A percentile compares a stretch with the other conserved stretches of the same genome.
phyloP scores from a whole-genome alignment of 257 asterid genomes.

The Gynochthodes officinalis region DNA sequence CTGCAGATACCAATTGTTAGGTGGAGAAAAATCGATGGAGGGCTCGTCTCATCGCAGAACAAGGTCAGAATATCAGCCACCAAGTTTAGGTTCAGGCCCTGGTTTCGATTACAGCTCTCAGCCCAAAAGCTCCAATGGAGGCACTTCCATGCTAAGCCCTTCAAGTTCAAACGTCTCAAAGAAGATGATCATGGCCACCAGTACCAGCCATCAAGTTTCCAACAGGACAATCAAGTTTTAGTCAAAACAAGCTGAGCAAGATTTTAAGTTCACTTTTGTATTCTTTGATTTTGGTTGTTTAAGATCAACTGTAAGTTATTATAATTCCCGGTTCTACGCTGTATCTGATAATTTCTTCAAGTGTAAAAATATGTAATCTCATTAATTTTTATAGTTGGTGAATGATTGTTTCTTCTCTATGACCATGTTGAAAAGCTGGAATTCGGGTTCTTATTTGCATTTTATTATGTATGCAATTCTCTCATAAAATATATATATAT shows the following conservation, averaged over 20 bases:
- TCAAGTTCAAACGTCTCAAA: constrained; percentile 24
- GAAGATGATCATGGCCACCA: constrained; percentile 14
- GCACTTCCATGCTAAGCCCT: constrained; percentile 21
- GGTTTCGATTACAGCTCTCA: constrained; percentile 17
- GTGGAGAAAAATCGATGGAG: constrained; percentile 24
- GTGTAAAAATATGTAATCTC: neutral
- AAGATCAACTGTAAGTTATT: neutral
- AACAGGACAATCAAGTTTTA: constrained; percentile 2
- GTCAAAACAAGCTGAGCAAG: neutral
- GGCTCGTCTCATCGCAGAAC: constrained; percentile 50
- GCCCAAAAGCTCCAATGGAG: constrained; percentile 24
- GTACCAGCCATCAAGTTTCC: neutral
- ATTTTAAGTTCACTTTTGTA: no score
- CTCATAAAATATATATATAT: no score
- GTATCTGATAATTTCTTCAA: neutral
- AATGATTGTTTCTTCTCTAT: no score
- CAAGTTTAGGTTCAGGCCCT: constrained; percentile 14
- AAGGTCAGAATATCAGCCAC: constrained; percentile 35
- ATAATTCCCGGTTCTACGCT: no score
- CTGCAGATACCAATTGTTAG: constrained; percentile 55
- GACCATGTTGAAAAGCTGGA: neutral
- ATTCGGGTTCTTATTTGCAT: neutral
- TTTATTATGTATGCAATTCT: no score
- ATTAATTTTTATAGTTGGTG: no score
- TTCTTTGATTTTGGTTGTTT: neutral